These are phyloP conservation scores for Xylaria sp. DNA, from an alignment of 2,329 filamentous ascomycete species.

Conservation along the genomic window DNA sequence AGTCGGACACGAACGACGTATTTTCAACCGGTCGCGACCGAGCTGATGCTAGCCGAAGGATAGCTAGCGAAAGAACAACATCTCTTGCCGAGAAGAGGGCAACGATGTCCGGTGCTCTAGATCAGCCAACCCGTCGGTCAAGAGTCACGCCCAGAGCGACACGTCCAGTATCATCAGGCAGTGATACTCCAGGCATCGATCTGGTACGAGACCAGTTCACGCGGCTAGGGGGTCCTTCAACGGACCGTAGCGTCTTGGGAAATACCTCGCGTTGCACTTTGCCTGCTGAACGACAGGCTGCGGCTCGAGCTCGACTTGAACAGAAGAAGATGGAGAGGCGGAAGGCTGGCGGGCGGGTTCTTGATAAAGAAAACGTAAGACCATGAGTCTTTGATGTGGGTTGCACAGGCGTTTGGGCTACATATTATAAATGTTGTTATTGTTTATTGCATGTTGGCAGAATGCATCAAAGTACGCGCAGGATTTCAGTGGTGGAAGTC, in stretches of 20 bases:
- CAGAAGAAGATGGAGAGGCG: slow-evolving; percentile 63
- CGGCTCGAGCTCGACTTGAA: slow-evolving; percentile 65
- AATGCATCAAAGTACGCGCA: slow-evolving; percentile 20
- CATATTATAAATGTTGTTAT: slow-evolving; percentile 8
- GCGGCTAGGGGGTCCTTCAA: slow-evolving; percentile 55
- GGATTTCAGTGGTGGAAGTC: slow-evolving; percentile 21
- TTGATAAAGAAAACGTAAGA: slow-evolving; percentile 61
- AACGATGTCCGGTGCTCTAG: slow-evolving; percentile 36
- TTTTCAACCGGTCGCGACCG: slow-evolving; percentile 19
- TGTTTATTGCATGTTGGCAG: slow-evolving; percentile 33
- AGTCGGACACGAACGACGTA: slow-evolving; percentile 2
- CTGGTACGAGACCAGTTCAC: slow-evolving; percentile 59
- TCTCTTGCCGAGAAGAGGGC: slow-evolving; percentile 30
- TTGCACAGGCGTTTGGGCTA: neutral
- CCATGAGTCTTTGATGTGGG: slow-evolving; percentile 14
- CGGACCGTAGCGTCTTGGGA: slow-evolving; percentile 46
- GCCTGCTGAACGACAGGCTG: slow-evolving; percentile 62
- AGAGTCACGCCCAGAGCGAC: slow-evolving; percentile 42
- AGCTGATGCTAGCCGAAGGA: slow-evolving; percentile 21
- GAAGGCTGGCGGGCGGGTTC: slow-evolving; percentile 39
- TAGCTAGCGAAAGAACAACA: slow-evolving; percentile 24
- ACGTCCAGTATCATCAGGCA: slow-evolving; percentile 44
- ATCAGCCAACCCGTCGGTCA: slow-evolving; percentile 38
- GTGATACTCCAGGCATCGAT: slow-evolving; percentile 55
- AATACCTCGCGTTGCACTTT: slow-evolving; percentile 57